phyloP scores from a whole-genome alignment of 2,329 filamentous ascomycete species.

The Alternaria triticimaculans region DNA sequence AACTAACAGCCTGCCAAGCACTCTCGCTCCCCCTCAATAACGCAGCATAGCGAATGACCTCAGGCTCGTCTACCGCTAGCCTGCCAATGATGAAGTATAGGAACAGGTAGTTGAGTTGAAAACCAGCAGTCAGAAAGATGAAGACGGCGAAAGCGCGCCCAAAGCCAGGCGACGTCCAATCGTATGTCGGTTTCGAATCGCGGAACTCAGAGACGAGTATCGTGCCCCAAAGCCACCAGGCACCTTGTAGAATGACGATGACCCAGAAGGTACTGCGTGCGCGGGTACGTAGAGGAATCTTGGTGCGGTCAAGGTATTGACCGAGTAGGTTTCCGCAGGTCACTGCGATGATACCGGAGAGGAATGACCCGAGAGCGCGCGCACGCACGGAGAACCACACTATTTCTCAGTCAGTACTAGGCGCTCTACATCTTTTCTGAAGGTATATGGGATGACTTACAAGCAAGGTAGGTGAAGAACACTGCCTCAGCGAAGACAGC shows the following conservation, averaged over 20 bases:
- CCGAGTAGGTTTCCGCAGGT: conserved; percentile 71
- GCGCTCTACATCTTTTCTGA: background rate
- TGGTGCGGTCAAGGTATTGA: conserved; percentile 66
- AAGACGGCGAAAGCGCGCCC: conserved; percentile 71
- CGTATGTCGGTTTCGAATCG: conserved; percentile 64
- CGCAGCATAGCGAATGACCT: conserved; percentile 72
- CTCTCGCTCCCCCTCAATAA: conserved; percentile 74
- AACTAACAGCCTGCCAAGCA: conserved; percentile 75
- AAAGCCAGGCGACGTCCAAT: conserved; percentile 70
- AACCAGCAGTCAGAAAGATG: conserved; percentile 69
- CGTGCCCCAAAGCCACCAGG: conserved; percentile 76
- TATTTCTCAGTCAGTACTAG: conserved; percentile 6
- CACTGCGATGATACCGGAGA: conserved; percentile 72
- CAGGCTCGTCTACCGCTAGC: conserved; percentile 65
- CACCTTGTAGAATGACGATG: conserved; percentile 66
- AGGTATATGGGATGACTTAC: conserved; percentile 27
- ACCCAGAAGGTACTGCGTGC: conserved; percentile 62
- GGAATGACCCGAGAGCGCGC: conserved; percentile 72
- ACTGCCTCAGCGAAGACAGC: conserved; percentile 75
- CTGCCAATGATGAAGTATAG: conserved; percentile 76
- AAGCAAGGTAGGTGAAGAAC: conserved; percentile 71
- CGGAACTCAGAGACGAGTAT: conserved; percentile 68
- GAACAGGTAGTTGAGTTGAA: conserved; percentile 77
- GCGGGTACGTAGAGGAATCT: conserved; percentile 61
- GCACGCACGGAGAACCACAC: conserved; percentile 75